Percentiles rank a stretch among this genome's conserved stretches.
These are phyloP conservation scores for Sergeia podlipaevii DNA, from an alignment of 208 protist genomes.

Conservation along the genomic window DNA sequence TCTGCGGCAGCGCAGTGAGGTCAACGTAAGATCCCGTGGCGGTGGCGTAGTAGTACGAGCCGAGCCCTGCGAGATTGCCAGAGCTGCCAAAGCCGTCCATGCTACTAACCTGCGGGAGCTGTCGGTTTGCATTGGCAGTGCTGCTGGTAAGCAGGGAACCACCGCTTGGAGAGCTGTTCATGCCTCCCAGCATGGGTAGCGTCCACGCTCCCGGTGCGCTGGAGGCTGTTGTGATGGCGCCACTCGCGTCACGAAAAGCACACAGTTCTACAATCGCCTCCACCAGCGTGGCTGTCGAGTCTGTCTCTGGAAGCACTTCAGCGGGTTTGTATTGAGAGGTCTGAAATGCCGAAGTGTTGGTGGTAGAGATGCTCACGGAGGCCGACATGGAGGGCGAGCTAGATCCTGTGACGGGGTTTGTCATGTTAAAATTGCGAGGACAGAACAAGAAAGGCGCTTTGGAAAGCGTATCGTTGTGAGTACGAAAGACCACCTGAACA, in stretches of 20 bases:
- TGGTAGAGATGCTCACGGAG: background rate
- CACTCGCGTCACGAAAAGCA: background rate
- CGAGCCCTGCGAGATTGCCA: background rate
- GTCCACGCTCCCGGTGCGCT: background rate
- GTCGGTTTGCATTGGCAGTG: constrained; percentile 2
- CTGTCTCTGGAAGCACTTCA: background rate
- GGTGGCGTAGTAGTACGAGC: background rate
- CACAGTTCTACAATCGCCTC: constrained; percentile 54
- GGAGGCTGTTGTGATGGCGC: background rate
- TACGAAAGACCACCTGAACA: constrained; percentile 77
- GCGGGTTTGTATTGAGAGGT: too few species aligned
- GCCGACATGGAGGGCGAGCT: too few species aligned
- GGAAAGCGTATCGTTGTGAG: constrained; percentile 51
- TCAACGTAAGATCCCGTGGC: constrained; percentile 24
- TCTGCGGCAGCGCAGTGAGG: constrained; percentile 18
- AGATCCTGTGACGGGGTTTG: constrained; percentile 20
- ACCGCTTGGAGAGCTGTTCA: constrained; percentile 1
- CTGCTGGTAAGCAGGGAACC: too few species aligned
- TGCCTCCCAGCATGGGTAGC: background rate
- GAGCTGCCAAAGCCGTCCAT: background rate
- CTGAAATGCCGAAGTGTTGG: background rate
- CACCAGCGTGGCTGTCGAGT: constrained; percentile 16
- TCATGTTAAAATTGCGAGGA: constrained; percentile 65
- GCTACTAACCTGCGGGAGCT: constrained; percentile 1
- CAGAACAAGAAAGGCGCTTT: constrained; percentile 72